Conservation (phyloP, 352 stramenopile species). For the Phytophthora macrochlamydospora region DNA sequence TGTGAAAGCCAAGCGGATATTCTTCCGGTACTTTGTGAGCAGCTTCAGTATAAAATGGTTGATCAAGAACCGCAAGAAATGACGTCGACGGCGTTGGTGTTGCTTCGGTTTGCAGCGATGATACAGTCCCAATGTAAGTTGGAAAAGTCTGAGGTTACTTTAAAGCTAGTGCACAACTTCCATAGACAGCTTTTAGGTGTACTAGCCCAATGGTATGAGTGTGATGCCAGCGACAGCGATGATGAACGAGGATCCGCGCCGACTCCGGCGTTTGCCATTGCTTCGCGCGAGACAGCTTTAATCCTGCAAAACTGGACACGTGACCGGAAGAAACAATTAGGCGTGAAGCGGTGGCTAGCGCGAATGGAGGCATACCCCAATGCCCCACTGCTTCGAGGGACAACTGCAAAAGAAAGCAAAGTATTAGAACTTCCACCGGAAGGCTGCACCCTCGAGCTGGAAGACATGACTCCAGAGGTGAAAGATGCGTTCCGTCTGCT, state of each 20-base stretch:
- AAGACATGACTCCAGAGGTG: slow-evolving; percentile 66
- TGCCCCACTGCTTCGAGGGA: slow-evolving; percentile 23
- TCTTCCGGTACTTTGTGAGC: slow-evolving; percentile 31
- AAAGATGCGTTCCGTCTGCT: slow-evolving; percentile 80
- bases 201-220: slow-evolving; percentile 58
- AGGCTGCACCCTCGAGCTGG: slow-evolving; percentile 50
- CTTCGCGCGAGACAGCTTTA: slow-evolving; percentile 57
- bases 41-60: slow-evolving; percentile 18
- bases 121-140: slow-evolving; percentile 17
- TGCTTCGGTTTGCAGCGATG: slow-evolving; percentile 26
- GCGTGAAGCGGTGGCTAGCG: slow-evolving; percentile 52
- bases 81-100: slow-evolving; percentile 18
- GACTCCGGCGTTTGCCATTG: slow-evolving; percentile 54
- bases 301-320: slow-evolving; percentile 69
- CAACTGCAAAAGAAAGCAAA: slow-evolving; percentile 8
- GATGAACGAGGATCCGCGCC: slow-evolving; percentile 26
- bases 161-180: slow-evolving; percentile 33
- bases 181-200: slow-evolving; percentile 39
- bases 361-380: slow-evolving; percentile 42
- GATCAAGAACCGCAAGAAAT: slow-evolving; percentile 13
- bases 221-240: slow-evolving; percentile 12
- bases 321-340: slow-evolving; percentile 40
- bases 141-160: slow-evolving; percentile 14
- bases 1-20: slow-evolving; percentile 43
- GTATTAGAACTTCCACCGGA: slow-evolving; percentile 31